Evolutionary conservation across 805 yeast species (phyloP).

Genomic region (Schizosaccharomyces octosporus): DNA sequence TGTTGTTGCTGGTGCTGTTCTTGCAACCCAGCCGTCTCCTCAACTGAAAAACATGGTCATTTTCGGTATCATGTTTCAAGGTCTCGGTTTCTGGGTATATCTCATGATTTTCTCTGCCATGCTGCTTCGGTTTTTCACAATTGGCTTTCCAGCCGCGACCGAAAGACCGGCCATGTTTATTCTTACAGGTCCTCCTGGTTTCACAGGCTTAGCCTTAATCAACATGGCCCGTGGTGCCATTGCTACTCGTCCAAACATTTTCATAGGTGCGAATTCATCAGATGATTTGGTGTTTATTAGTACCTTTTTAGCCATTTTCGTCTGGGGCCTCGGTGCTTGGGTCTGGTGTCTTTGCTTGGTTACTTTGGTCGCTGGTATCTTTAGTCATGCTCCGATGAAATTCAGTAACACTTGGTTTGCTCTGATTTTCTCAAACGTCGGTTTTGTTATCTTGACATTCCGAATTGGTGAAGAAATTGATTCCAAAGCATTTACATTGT

Average conservation of each 20-base stretch:
- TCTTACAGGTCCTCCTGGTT: neutral
- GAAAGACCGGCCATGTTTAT: neutral
- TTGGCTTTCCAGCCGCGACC: neutral
- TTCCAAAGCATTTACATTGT: neutral
- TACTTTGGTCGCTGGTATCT: neutral
- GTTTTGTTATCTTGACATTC: neutral
- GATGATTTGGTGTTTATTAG: neutral
- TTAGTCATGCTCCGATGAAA: neutral
- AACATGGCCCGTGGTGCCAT: neutral
- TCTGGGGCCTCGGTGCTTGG: neutral
- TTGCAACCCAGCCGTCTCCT: neutral
- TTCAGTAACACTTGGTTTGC: neutral
- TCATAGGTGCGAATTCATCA: neutral
- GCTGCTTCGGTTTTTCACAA: neutral
- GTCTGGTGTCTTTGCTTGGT: neutral
- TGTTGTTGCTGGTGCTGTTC: neutral
- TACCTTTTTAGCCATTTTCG: neutral
- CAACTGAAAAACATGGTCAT: neutral
- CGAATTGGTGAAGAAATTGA: neutral
- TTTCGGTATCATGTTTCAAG: neutral
- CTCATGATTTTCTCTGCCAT: neutral
- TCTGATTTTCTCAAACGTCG: neutral
- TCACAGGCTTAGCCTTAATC: neutral
- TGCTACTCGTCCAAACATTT: neutral
- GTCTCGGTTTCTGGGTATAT: slow-evolving; percentile 1